phyloP scores from a whole-genome alignment of 2,329 filamentous ascomycete genomes.

The Aspergillus proliferans region DNA sequence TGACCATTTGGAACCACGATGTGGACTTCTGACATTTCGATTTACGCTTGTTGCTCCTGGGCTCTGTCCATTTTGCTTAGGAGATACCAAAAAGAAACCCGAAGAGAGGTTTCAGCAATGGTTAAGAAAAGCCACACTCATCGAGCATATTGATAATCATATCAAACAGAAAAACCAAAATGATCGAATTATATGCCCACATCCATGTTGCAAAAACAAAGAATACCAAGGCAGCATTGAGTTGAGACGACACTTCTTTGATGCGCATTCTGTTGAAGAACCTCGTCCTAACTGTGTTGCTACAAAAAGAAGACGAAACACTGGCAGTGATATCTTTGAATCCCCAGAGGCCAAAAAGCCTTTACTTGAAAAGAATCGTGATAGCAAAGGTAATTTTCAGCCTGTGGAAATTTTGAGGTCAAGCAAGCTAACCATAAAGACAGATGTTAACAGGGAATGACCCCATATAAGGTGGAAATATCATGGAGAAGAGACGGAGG shows the following conservation, averaged over 20 bases:
- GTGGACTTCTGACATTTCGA: constrained; percentile 5
- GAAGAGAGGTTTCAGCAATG: constrained; percentile 7
- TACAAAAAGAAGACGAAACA: neutral
- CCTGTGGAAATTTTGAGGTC: neutral
- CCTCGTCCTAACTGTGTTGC: constrained; percentile 6
- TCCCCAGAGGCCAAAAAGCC: neutral
- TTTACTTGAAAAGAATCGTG: neutral
- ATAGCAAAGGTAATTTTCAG: neutral
- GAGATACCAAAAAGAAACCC: constrained; percentile 2
- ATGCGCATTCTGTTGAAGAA: constrained; percentile 5
- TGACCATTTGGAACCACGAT: constrained; percentile 1
- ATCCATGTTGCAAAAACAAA: constrained; percentile 2
- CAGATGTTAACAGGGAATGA: neutral
- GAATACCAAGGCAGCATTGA: neutral
- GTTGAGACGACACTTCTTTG: constrained; percentile 4
- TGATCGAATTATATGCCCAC: constrained; percentile 1
- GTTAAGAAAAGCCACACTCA: constrained; percentile 6
- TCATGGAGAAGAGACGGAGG: neutral
- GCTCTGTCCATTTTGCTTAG: constrained; percentile 9
- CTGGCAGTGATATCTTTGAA: neutral
- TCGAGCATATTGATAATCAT: constrained; percentile 8
- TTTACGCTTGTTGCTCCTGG: constrained; percentile 7
- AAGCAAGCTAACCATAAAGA: neutral
- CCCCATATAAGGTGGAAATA: neutral
- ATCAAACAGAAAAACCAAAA: neutral